These are phyloP conservation scores for Prunus mira DNA, from an alignment of 306 rosid species.

Conservation along the genomic window DNA sequence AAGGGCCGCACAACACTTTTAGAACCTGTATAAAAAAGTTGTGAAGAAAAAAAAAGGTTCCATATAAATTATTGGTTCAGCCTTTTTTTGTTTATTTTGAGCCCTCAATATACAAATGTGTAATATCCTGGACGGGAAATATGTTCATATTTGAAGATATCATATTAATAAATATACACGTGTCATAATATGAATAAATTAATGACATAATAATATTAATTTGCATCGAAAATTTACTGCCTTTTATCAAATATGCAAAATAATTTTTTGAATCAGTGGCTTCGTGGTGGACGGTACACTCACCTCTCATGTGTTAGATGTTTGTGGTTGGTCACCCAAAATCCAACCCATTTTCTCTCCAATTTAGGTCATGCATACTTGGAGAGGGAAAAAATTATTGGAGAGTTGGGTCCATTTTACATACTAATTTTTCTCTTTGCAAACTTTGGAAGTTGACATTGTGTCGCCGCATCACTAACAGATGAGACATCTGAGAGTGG, in stretches of 20 bases:
- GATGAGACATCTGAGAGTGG: background rate
- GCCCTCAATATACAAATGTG: too few species aligned
- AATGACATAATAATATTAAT: too few species aligned
- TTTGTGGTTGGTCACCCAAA: background rate
- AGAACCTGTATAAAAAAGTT: background rate
- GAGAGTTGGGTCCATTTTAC: constrained; percentile 6
- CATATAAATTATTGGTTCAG: too few species aligned
- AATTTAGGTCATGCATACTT: background rate
- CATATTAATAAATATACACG: too few species aligned
- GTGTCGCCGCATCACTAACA: background rate
- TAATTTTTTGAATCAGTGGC: background rate
- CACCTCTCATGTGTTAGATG: background rate
- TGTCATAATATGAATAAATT: too few species aligned
- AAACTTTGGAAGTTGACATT: too few species aligned
- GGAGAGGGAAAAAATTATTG: background rate
- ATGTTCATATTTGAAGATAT: too few species aligned
- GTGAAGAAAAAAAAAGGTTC: background rate
- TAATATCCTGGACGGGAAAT: too few species aligned
- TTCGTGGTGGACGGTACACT: background rate
- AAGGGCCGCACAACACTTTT: background rate
- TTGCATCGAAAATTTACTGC: too few species aligned
- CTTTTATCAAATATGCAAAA: too few species aligned
- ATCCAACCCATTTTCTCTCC: background rate
- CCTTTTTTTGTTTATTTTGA: too few species aligned
- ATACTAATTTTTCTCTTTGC: too few species aligned